These are phyloP conservation scores for Coccomyxa sp. DNA, from an alignment of 139 green algal species.

Conservation along the genomic window DNA sequence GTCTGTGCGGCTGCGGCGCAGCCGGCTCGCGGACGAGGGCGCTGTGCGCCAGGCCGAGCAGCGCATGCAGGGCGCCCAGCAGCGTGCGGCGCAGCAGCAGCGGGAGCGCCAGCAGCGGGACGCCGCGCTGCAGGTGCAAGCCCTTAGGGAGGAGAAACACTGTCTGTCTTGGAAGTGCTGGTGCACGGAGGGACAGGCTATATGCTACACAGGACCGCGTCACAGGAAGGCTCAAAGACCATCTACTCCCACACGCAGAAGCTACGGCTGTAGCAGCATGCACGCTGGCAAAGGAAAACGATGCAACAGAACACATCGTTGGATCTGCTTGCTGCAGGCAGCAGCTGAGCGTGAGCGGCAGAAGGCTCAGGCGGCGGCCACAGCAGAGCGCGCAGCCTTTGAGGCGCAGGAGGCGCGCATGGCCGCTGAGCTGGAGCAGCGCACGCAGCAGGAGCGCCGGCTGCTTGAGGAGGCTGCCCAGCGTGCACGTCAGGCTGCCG, in stretches of 20 bases:
- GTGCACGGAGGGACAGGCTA: too few species aligned
- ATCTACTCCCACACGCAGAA: not conserved
- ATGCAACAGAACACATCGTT: too few species aligned
- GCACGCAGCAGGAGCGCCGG: not conserved
- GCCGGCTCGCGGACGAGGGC: not conserved
- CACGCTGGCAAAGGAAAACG: too few species aligned
- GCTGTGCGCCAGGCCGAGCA: not conserved
- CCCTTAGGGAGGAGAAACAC: too few species aligned
- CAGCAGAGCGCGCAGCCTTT: not conserved
- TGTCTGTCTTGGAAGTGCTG: too few species aligned
- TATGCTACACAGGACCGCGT: not conserved
- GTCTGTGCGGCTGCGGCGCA: not conserved
- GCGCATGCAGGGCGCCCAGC: not conserved
- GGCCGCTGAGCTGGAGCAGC: conserved; percentile 5
- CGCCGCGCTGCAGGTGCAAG: conserved; percentile 1
- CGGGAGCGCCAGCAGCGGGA: not conserved
- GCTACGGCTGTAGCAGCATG: too few species aligned
- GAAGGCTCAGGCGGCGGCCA: not conserved
- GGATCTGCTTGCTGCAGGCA: not conserved
- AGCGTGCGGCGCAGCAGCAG: not conserved
- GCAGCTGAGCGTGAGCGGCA: not conserved
- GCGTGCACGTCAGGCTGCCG: not conserved
- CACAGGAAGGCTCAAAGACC: not conserved
- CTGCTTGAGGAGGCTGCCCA: not conserved
- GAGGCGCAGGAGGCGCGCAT: conserved; percentile 2